These are phyloP conservation scores for Russula griseocarnosa DNA, from an alignment of 768 basidiomycete species.

Conservation along the genomic window DNA sequence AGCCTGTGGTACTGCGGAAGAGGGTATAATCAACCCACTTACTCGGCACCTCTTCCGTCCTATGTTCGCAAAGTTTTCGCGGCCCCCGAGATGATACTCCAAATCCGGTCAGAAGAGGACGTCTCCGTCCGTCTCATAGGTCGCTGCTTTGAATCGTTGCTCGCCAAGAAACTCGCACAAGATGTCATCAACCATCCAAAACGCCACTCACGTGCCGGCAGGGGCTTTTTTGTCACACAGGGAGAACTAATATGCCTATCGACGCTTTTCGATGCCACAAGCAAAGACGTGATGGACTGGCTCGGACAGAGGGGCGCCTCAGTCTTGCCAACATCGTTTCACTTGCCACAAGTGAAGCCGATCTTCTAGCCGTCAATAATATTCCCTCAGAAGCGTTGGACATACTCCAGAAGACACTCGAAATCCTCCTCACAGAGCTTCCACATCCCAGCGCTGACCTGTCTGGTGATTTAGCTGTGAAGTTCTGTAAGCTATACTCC, in stretches of 20 bases:
- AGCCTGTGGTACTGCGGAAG: conserved; percentile 9
- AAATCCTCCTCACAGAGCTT: not conserved
- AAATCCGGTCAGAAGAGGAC: conserved; percentile 1
- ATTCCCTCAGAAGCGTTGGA: conserved; percentile 1
- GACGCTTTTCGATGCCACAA: not conserved
- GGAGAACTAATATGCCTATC: not conserved
- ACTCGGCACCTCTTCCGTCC: not conserved
- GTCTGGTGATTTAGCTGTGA: not conserved
- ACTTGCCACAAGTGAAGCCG: not conserved
- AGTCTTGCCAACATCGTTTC: conserved; percentile 4
- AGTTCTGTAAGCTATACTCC: conserved; percentile 8
- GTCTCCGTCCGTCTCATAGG: conserved; percentile 1
- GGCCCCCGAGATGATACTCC: conserved; percentile 1
- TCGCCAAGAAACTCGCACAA: not conserved
- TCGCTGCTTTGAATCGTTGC: not conserved
- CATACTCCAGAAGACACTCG: conserved; percentile 2
- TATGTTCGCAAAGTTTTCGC: conserved; percentile 9
- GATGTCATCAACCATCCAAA: conserved; percentile 1
- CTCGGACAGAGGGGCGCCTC: not conserved
- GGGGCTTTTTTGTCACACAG: not conserved
- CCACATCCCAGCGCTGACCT: not conserved
- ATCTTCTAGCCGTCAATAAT: not conserved
- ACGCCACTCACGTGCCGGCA: not conserved
- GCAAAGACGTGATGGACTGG: not conserved
- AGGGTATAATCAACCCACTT: not conserved